phyloP scores from a whole-genome alignment of 345 rosid genomes.

The Hypericum androsaemum region DNA sequence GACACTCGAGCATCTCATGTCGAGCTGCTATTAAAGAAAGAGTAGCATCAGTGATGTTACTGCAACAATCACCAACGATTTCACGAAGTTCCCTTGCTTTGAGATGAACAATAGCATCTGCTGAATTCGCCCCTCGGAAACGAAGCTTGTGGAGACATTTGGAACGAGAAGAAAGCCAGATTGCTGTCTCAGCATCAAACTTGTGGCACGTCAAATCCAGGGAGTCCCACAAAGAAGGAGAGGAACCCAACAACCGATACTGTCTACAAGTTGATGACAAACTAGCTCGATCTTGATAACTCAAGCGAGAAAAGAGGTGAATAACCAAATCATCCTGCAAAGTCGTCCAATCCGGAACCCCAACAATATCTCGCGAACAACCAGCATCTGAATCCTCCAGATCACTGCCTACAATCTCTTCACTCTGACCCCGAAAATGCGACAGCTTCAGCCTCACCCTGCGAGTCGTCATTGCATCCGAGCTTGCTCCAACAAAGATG shows the following conservation, averaged over 20 bases:
- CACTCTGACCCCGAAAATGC: slow-evolving; percentile 5
- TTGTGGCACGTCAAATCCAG: slow-evolving; percentile 24
- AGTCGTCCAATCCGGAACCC: slow-evolving; percentile 24
- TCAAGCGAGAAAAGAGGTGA: slow-evolving; percentile 21
- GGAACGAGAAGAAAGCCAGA: slow-evolving; percentile 17
- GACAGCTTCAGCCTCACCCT: slow-evolving; percentile 21
- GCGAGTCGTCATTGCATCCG: slow-evolving; percentile 13
- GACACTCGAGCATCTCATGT: slow-evolving; percentile 28
- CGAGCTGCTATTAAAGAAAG: slow-evolving; percentile 24
- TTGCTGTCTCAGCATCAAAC: slow-evolving; percentile 13
- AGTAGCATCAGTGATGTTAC: slow-evolving; percentile 25
- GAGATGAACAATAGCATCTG: slow-evolving; percentile 25
- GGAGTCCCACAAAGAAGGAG: slow-evolving; percentile 25
- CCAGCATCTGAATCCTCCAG: slow-evolving; percentile 12
- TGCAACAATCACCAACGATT: slow-evolving; percentile 26
- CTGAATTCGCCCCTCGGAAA: slow-evolving; percentile 32
- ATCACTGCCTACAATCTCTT: slow-evolving; percentile 14
- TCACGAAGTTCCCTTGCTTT: slow-evolving; percentile 24
- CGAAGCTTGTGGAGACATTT: slow-evolving; percentile 17
- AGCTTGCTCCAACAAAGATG: too few species aligned
- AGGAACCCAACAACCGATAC: slow-evolving; percentile 27
- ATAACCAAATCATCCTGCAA: slow-evolving; percentile 31
- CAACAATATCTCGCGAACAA: slow-evolving; percentile 1
- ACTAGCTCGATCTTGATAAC: slow-evolving; percentile 29
- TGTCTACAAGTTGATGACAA: slow-evolving; percentile 29